Base-by-base conservation (phyloP, 164 flowering plant species). In the Nymphaea thermarum region DNA sequence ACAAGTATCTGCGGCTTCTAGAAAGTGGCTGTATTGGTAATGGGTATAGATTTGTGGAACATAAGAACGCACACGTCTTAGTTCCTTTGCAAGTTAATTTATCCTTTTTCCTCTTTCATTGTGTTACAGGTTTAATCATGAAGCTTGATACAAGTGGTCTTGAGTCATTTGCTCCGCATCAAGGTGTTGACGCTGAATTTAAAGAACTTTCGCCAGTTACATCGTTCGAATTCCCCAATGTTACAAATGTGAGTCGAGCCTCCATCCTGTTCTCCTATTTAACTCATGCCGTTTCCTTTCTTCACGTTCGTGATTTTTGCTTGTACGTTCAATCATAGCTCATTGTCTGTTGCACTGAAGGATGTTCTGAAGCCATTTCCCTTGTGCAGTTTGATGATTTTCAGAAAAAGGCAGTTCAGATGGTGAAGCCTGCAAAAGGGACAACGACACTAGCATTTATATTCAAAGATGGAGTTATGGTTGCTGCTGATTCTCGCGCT, bases 401-500 rank as follows among this genome's bases (percentile, higher is more conserved):
- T 68, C 86, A 79, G 79, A 95, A 90, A 72, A 89, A 87, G 44
- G 87, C 99, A 2, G 69, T 47, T 2, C 93, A 90, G 63, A 95
- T 90, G 96, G 91, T 95, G 78, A 92, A 92, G 77, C 99, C 92
- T 4, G 97, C 98, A 0, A 95, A 85, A 78, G 99, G 99, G 7
- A 95, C 99, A 15, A 95, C 99, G 5, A 95, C 99, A 0, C 90
- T 95, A 62, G 98, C 99, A 63, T 95, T 95, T 65, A 92, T 92
- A n/a, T 95, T 95, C 66, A 87, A 92, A 76, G 96, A 87, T 18
- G 99, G 99, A 64, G 98, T 95, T 43, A 95, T 92, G 84, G 98
- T 95, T 44, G 99, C 98, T 64, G 99, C 99, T 60, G 98, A 95
- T 85, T 95, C 99, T 66, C 82, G 99, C 62, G 98, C 99, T 71